Evolutionary conservation across 495 filamentous ascomycete genomes (phyloP), one percentile per base, ranked within the genome.

Genomic region (Aspergillus ostianus): DNA sequence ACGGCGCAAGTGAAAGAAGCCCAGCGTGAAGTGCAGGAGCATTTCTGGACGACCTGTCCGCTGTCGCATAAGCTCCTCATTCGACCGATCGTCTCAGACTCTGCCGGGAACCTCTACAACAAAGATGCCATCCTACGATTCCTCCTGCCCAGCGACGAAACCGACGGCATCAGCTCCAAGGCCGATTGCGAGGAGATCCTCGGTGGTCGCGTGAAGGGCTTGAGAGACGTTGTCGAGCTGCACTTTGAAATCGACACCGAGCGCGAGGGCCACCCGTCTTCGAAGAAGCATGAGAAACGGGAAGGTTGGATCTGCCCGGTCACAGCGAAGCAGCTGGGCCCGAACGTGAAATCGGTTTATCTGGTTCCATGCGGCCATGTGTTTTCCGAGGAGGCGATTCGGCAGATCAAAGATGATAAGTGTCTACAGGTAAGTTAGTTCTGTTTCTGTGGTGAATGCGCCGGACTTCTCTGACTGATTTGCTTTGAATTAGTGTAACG

Each of bases 291-390:
- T 7, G 78, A 74, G 45, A 83, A 79, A 51, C 70, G 74, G n/a
- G 78, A 83, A 65, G 74, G 79, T 30, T 93, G 88, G 82, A 82
- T 91, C 19, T 98, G 94, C 68, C 93, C 93, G 1, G 82, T 98
- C 23, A 92, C 90, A n/a, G 82, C 86, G 47, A 96, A 96, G 72
- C 84, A 88, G 70, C 73, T 98, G 51, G 95, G 95, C 2, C 84
- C 92, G 0, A 83, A 80, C 12, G 86, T 88, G 17, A 92, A 86
- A 74, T 79, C 90, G 10, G 91, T 96, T 18, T 98, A 98, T 71
- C 67, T 98, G 6, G 91, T 97, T 17, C 94, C 94, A 0, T 98
- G 94, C 67, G 94, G 94, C 2, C 95, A 98, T 82, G 95, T 90
- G 1, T 98, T 98, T 71, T 85, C 90, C 2, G 91, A 93, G 62